These are phyloP conservation scores for Epicoccum sorghinum DNA, from an alignment of 2,329 filamentous ascomycete genomes.

Conservation along the genomic window DNA sequence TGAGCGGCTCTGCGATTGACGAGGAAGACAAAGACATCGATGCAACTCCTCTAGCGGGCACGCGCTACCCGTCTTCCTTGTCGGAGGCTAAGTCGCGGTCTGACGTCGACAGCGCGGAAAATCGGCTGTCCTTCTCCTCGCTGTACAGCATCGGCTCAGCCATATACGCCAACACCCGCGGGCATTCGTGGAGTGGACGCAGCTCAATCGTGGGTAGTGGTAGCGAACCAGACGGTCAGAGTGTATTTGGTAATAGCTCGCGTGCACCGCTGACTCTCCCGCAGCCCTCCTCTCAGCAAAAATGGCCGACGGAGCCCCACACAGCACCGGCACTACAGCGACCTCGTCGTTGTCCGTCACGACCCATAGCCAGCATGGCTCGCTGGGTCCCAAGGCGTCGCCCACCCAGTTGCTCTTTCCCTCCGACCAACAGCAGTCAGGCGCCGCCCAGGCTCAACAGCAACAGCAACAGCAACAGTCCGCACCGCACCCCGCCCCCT, in stretches of 20 bases:
- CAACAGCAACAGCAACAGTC: neutral
- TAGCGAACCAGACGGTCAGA: constrained; percentile 53
- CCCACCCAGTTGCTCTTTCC: constrained; percentile 46
- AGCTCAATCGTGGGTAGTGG: constrained; percentile 53
- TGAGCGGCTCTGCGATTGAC: constrained; percentile 53
- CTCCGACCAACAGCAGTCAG: constrained; percentile 28
- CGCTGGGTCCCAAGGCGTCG: constrained; percentile 46
- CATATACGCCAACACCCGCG: constrained; percentile 59
- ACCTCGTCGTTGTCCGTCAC: constrained; percentile 53
- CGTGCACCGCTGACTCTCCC: neutral
- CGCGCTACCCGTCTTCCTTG: constrained; percentile 40
- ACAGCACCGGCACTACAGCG: constrained; percentile 51
- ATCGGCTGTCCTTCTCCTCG: constrained; percentile 75
- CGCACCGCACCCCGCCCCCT: constrained; percentile 11
- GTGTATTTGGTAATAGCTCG: neutral
- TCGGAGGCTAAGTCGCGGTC: constrained; percentile 59
- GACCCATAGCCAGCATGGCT: constrained; percentile 52
- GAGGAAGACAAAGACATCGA: constrained; percentile 50
- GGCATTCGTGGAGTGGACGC: constrained; percentile 55
- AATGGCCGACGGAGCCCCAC: constrained; percentile 34
- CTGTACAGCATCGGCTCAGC: constrained; percentile 72
- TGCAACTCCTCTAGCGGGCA: constrained; percentile 47
- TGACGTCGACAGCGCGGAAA: constrained; percentile 54
- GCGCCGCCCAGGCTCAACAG: neutral
- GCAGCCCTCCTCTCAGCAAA: constrained; percentile 24